Conservation (phyloP, 805 yeast species). For the Pichia cephalocereana region DNA sequence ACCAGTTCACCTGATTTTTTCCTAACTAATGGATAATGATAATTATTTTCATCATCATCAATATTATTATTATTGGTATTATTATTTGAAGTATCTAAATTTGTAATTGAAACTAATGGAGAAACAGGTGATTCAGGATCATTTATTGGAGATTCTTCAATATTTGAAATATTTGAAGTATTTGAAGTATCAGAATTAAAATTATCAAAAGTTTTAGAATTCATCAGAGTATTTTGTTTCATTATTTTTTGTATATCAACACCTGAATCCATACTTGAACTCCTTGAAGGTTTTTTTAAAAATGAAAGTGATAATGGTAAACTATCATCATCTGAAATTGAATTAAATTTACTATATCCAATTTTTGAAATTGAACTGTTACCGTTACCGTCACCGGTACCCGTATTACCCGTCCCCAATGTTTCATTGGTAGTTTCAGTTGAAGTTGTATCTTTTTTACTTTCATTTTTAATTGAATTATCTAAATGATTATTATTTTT, state of each 20-base stretch:
- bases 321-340: constrained; percentile 11
- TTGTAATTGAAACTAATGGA: background rate
- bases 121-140: background rate
- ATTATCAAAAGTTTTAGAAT: constrained; percentile 11
- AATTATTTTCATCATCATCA: background rate
- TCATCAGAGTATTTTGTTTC: constrained; percentile 25
- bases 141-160: background rate
- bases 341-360: background rate
- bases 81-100: background rate
- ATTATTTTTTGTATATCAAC: constrained; percentile 19
- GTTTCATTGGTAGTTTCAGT: too few relatives aligned
- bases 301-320: constrained; percentile 26
- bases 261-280: constrained; percentile 15
- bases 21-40: constrained; percentile 41
- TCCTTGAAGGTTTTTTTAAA: constrained; percentile 25
- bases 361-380: too few relatives aligned
- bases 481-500: background rate
- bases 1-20: constrained; percentile 87
- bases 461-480: too few relatives aligned
- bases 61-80: too few relatives aligned
- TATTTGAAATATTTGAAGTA: too few relatives aligned
- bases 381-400: too few relatives aligned
- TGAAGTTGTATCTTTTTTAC: too few relatives aligned
- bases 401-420: too few relatives aligned
- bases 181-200: too few relatives aligned